These are phyloP conservation scores for Colletotrichum eleusines DNA, from an alignment of 2,329 filamentous ascomycete genomes.

Conservation along the genomic window DNA sequence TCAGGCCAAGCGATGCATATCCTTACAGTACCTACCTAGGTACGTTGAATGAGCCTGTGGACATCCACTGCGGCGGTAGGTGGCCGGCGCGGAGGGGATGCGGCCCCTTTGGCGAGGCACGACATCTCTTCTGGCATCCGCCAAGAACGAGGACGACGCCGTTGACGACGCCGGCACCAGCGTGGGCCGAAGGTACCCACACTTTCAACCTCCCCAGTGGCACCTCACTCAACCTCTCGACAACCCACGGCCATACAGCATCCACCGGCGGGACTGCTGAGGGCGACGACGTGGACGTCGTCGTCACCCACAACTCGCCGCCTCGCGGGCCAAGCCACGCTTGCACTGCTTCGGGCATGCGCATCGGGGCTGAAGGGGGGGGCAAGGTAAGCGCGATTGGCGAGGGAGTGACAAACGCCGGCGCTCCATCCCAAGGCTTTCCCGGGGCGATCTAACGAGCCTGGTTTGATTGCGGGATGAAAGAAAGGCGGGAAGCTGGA, in stretches of 20 bases:
- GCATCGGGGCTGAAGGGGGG: conserved; percentile 51
- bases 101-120: conserved; percentile 53
- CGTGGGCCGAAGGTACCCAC: conserved; percentile 57
- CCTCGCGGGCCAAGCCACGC: conserved; percentile 47
- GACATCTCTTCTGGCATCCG: conserved; percentile 46
- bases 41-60: conserved; percentile 46
- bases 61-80: conserved; percentile 60
- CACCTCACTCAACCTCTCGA: conserved; percentile 56
- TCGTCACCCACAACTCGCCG: conserved; percentile 49
- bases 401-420: not conserved
- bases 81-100: conserved; percentile 47
- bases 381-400: conserved; percentile 58
- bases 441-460: conserved; percentile 33
- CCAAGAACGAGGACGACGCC: conserved; percentile 23
- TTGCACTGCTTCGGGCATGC: conserved; percentile 55
- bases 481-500: conserved; percentile 17
- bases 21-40: too few relatives aligned
- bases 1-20: not conserved
- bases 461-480: not conserved
- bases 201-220: conserved; percentile 56
- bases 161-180: conserved; percentile 41
- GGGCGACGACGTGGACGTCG: conserved; percentile 48
- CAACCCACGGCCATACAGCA: conserved; percentile 61
- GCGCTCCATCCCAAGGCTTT: conserved; percentile 61
- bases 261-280: conserved; percentile 50